phyloP scores from a whole-genome alignment of 1,284 basidiomycete genomes.

The Xanthoconium separans region DNA sequence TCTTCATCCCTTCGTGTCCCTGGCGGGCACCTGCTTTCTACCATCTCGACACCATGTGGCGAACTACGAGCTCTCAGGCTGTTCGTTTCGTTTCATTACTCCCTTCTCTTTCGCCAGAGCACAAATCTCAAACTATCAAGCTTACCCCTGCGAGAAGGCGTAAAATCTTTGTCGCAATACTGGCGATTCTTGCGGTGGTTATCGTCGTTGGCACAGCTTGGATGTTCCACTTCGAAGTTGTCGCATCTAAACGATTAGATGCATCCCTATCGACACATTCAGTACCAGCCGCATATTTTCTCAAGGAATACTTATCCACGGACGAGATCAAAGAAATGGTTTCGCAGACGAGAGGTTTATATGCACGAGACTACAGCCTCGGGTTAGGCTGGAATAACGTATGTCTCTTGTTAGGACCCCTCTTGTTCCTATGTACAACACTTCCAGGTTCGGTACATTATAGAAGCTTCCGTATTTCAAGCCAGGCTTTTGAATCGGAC shows the following conservation, averaged over 20 bases:
- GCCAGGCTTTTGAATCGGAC: constrained; percentile 38
- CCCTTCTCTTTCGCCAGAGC: constrained; percentile 4
- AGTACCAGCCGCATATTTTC: background rate
- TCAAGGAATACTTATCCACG: constrained; percentile 17
- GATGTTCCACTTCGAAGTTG: constrained; percentile 9
- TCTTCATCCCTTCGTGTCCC: constrained; percentile 1
- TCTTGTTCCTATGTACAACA: background rate
- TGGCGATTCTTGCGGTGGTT: constrained; percentile 3
- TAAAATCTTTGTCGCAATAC: constrained; percentile 9
- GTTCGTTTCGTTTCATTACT: constrained; percentile 16
- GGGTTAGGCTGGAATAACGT: constrained; percentile 42
- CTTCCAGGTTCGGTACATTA: constrained; percentile 38
- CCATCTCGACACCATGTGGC: constrained; percentile 17
- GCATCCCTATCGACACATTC: background rate
- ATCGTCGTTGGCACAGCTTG: constrained; percentile 9
- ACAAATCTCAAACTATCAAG: constrained; percentile 3
- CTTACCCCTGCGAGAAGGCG: constrained; percentile 6
- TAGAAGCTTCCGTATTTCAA: constrained; percentile 39
- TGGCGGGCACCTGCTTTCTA: constrained; percentile 4
- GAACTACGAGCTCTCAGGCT: background rate
- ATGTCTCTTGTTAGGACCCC: constrained; percentile 4
- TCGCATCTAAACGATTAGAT: constrained; percentile 2
- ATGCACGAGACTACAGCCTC: constrained; percentile 37
- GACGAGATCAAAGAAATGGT: constrained; percentile 27
- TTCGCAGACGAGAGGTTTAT: constrained; percentile 36